Percentiles rank a stretch among this genome's conserved stretches.
These are phyloP conservation scores for Parathielavia hyrcaniae DNA, from an alignment of 495 filamentous ascomycete genomes.

Conservation along the genomic window DNA sequence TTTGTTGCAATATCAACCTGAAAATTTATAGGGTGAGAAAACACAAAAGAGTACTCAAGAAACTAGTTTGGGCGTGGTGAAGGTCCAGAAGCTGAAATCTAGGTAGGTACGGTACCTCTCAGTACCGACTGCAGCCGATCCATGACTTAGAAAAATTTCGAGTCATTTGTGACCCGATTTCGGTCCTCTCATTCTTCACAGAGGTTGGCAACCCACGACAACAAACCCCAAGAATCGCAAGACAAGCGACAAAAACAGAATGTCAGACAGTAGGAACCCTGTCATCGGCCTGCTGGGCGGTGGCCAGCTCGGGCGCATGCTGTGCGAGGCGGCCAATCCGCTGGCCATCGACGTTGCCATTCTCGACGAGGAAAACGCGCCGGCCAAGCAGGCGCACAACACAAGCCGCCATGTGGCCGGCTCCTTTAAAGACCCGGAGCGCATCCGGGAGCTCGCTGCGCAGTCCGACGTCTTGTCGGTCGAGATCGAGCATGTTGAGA, in stretches of 20 bases:
- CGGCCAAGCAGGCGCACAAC: slow-evolving; percentile 86
- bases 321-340: slow-evolving; percentile 84
- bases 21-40: no score
- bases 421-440: slow-evolving; percentile 73
- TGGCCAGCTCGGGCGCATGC: slow-evolving; percentile 90
- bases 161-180: slow-evolving; percentile 13
- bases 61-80: no score
- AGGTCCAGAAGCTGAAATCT: background rate
- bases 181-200: background rate
- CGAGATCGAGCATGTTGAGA: slow-evolving; percentile 98
- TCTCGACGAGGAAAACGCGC: slow-evolving; percentile 70
- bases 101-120: no score
- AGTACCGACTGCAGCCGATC: no score
- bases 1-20: no score
- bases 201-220: background rate
- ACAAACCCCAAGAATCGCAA: background rate
- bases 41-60: no score
- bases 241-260: background rate
- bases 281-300: slow-evolving; percentile 43
- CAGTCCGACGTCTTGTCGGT: slow-evolving; percentile 80
- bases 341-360: slow-evolving; percentile 75
- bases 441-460: slow-evolving; percentile 69
- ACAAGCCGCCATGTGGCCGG: slow-evolving; percentile 69
- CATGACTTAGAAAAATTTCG: slow-evolving; percentile 4
- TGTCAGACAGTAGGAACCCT: slow-evolving; percentile 22